A percentile compares a stretch with the other conserved stretches of the same genome.
Conservation (phyloP, 2,329 filamentous ascomycete genomes). For the Fusarium beomiforme region DNA sequence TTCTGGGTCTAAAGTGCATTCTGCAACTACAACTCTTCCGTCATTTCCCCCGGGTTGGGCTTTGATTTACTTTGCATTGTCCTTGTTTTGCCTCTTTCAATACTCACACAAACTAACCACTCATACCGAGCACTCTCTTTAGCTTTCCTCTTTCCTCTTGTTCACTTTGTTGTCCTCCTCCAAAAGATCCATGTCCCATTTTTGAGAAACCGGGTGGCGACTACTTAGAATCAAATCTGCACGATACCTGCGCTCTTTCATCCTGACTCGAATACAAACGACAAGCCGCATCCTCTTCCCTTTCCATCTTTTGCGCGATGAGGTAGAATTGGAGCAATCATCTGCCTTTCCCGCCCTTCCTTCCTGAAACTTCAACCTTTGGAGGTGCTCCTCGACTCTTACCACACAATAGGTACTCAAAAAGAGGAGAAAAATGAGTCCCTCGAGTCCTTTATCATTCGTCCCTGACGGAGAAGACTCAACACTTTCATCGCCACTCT, state of each 20-base stretch:
- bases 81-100: constrained; percentile 29
- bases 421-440: constrained; percentile 39
- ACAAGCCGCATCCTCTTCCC: constrained; percentile 1
- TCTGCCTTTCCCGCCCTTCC: constrained; percentile 2
- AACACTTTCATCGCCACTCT: constrained; percentile 64
- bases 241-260: constrained; percentile 8
- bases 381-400: constrained; percentile 14
- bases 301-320: constrained; percentile 23
- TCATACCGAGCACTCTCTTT: not conserved
- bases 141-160: constrained; percentile 7
- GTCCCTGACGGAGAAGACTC: constrained; percentile 49
- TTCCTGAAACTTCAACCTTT: constrained; percentile 8
- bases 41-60: constrained; percentile 26
- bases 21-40: constrained; percentile 32
- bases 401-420: not conserved
- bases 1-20: constrained; percentile 28
- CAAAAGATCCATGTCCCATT: not conserved
- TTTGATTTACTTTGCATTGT: constrained; percentile 21
- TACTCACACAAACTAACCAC: constrained; percentile 2
- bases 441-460: constrained; percentile 43
- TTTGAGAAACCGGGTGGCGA: not conserved
- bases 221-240: not conserved
- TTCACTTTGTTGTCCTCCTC: constrained; percentile 4
- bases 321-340: constrained; percentile 31
- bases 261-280: constrained; percentile 4